Conservation (phyloP, 148 eudicot genomes). For the Chenopodium quinoa region DNA sequence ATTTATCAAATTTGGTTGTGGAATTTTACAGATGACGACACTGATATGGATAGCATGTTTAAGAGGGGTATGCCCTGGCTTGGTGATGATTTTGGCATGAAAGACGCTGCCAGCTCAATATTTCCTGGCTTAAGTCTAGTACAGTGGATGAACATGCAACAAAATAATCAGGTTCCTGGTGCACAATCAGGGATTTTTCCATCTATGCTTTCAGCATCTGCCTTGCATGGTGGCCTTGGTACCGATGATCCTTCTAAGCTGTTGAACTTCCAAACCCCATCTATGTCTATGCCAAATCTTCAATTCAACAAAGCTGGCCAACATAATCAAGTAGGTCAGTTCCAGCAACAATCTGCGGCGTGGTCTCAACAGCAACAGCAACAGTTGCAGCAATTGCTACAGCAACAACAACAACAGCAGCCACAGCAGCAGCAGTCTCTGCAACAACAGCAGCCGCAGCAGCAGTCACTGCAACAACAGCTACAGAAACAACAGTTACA, state of each 20-base stretch:
- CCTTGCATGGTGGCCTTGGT: slow-evolving; percentile 42
- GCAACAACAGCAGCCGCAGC: slow-evolving; percentile 62
- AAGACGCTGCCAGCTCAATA: slow-evolving; percentile 76
- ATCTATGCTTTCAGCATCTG: slow-evolving; percentile 46
- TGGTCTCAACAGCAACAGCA: slow-evolving; percentile 78
- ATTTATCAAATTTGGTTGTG: background rate
- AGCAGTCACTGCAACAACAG: slow-evolving; percentile 53
- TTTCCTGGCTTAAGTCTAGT: slow-evolving; percentile 89
- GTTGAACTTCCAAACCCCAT: slow-evolving; percentile 73
- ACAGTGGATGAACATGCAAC: slow-evolving; percentile 99
- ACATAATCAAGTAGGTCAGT: slow-evolving; percentile 48
- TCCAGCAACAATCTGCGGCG: slow-evolving; percentile 48
- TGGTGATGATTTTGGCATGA: slow-evolving; percentile 72
- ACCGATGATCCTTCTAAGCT: slow-evolving; percentile 79
- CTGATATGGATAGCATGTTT: slow-evolving; percentile 66
- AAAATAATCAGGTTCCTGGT: slow-evolving; percentile 62
- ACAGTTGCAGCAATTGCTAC: slow-evolving; percentile 54
- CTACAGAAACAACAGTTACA: slow-evolving; percentile 51
- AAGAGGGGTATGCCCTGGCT: slow-evolving; percentile 93
- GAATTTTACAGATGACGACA: slow-evolving; percentile 60
- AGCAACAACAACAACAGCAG: slow-evolving; percentile 46
- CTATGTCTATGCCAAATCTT: slow-evolving; percentile 44
- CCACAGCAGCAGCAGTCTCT: slow-evolving; percentile 36
- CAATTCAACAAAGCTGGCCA: slow-evolving; percentile 64
- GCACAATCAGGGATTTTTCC: slow-evolving; percentile 60